Conservation (phyloP, 116 monocot species). For the Dioscorea cayenensis region DNA sequence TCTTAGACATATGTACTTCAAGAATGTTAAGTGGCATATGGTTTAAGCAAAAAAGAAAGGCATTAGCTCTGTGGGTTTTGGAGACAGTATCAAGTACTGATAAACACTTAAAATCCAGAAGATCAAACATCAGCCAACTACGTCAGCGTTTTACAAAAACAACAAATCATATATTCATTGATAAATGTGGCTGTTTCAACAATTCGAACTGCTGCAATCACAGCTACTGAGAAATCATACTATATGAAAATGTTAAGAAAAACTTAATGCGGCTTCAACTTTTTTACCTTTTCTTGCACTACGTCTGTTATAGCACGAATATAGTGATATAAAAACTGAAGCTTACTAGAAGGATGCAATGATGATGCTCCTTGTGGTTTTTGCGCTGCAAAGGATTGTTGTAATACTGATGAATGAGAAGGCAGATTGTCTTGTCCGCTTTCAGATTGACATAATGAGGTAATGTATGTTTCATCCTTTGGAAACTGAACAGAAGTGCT, state of each 20-base stretch:
- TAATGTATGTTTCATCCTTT: not conserved
- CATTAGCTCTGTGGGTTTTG: too few species aligned
- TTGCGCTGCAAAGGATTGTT: not conserved
- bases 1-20: too few species aligned
- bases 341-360: constrained; percentile 18
- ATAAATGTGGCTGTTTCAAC: too few species aligned
- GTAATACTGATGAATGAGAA: constrained; percentile 5
- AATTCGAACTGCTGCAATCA: not conserved
- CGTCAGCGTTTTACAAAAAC: too few species aligned
- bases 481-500: not conserved
- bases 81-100: too few species aligned
- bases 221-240: not conserved
- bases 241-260: not conserved
- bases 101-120: too few species aligned
- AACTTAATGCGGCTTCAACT: not conserved
- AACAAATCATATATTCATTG: too few species aligned
- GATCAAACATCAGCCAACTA: too few species aligned
- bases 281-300: constrained; percentile 32
- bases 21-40: too few species aligned
- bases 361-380: constrained; percentile 2
- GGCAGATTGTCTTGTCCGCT: constrained; percentile 6
- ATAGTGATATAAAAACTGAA: constrained; percentile 25
- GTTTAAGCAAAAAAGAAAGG: too few species aligned
- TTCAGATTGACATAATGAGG: not conserved
- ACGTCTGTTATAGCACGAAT: constrained; percentile 21